Base-by-base conservation (phyloP, 768 basidiomycete species). In the Auricularia sp. region DNA sequence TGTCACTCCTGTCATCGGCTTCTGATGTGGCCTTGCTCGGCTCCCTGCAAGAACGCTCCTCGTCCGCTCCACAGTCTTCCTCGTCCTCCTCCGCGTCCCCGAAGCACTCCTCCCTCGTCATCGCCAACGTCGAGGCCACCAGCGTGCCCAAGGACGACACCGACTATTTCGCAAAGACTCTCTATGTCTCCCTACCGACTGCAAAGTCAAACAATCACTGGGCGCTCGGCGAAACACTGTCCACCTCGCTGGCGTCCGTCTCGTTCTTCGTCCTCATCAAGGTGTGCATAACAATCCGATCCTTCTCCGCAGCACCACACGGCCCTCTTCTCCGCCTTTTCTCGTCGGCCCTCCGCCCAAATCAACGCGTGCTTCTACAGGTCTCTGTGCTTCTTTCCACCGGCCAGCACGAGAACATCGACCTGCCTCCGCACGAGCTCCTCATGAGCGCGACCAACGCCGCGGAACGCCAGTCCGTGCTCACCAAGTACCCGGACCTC, bases 151-250 rank as follows among this genome's bases (percentile, higher is more conserved):
- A 77, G 63, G 84, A 87, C 69, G 70, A 78, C 1, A 74, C 80
- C 53, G 87, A 87, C 42, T 74, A 84, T 6, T 87, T 83, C 83
- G 80, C 74, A 44, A 86, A 86, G 71, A 87, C 82, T 1, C 74
- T 91, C 56, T 85, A 85, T 7, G 74, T 90, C 51, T 85, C 87
- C 68, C 89, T 90, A 87, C 88, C 90, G 14, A 80, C 83, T 42
- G 74, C 81, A 63, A 87, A 86, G 70, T 83, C 87, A 3, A 81
- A 81, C 65, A 85, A 82, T 69, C 84, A 87, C 21, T 93, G 91
- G 88, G 82, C 89, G 8, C 81, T 88, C 64, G 91, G 91, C 11
- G 90, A 91, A 77, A 87, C 88, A 34, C 82, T 90, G 68, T 78
- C 81, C 67, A 87, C 87, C 51, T 79, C 83, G 61, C 73, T 87